phyloP scores from a whole-genome alignment of 805 yeast genomes.

The Yarrowia alimentaria region DNA sequence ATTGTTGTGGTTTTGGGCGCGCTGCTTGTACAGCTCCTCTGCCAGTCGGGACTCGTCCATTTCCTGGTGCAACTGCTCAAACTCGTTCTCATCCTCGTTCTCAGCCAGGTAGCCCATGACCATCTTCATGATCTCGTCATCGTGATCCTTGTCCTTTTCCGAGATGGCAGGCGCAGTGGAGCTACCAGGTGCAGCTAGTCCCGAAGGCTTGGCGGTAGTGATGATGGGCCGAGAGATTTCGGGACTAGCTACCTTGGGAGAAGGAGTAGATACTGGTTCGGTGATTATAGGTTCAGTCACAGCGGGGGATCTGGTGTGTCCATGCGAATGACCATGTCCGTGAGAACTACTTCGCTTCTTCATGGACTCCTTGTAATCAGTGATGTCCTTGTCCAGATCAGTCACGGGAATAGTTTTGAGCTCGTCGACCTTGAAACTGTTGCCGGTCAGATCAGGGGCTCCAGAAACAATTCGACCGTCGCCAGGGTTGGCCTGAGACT shows the following conservation, averaged over 20 bases:
- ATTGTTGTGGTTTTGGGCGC: slow-evolving; percentile 16
- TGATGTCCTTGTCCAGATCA: background rate
- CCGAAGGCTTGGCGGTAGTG: no score
- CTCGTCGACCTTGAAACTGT: no score
- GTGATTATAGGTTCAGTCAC: background rate
- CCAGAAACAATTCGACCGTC: background rate
- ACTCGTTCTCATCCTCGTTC: slow-evolving; percentile 16
- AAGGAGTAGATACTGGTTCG: no score
- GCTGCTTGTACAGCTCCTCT: slow-evolving; percentile 10
- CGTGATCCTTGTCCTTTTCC: background rate
- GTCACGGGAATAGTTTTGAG: background rate
- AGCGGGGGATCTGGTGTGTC: slow-evolving; percentile 8
- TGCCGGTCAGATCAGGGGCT: no score
- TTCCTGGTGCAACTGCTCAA: slow-evolving; percentile 18
- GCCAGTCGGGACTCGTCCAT: slow-evolving; percentile 22
- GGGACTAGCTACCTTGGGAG: no score
- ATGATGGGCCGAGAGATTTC: no score
- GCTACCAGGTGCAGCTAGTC: no score
- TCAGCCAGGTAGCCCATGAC: slow-evolving; percentile 20
- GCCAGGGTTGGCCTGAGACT: slow-evolving; percentile 8
- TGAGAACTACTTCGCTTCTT: background rate
- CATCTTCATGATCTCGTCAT: slow-evolving; percentile 18
- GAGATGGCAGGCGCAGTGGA: no score
- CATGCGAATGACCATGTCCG: slow-evolving; percentile 8
- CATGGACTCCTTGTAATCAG: background rate